phyloP scores from a whole-genome alignment of 768 basidiomycete species.

The Leucosporidium scottii region DNA sequence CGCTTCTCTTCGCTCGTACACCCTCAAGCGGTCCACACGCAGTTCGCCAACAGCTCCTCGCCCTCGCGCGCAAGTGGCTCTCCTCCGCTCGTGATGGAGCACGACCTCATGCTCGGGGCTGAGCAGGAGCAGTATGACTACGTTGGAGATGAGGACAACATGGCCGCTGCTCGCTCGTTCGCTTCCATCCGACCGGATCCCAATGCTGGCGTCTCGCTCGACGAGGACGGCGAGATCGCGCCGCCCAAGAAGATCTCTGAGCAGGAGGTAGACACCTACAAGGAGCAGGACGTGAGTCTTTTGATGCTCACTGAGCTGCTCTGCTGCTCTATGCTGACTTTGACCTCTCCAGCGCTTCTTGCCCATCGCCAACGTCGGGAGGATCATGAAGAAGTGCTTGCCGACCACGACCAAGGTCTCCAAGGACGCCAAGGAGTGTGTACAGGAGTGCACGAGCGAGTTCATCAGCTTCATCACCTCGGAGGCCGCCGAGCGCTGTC shows the following conservation, averaged over 20 bases:
- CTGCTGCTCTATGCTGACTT: background rate
- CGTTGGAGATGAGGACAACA: too few species aligned
- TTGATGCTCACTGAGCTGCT: background rate
- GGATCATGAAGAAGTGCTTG: slow-evolving; percentile 91
- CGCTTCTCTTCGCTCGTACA: too few species aligned
- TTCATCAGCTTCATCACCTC: slow-evolving; percentile 97
- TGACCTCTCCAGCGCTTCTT: slow-evolving; percentile 27
- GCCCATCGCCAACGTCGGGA: slow-evolving; percentile 88
- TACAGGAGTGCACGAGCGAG: slow-evolving; percentile 96
- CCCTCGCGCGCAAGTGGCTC: too few species aligned
- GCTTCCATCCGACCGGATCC: background rate
- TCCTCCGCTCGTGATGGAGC: too few species aligned
- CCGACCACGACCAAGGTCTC: slow-evolving; percentile 89
- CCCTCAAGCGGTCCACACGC: too few species aligned
- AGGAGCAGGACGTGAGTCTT: slow-evolving; percentile 30
- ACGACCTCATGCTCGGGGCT: too few species aligned
- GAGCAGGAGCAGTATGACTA: too few species aligned
- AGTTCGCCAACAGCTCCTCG: too few species aligned
- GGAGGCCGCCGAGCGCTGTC: slow-evolving; percentile 91
- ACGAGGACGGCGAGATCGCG: background rate
- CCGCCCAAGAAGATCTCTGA: slow-evolving; percentile 19
- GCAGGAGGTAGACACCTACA: slow-evolving; percentile 28
- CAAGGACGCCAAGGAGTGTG: slow-evolving; percentile 96
- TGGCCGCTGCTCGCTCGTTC: background rate
- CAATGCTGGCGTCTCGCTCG: background rate